These are phyloP conservation scores for Trichoderma aggressivum DNA, from an alignment of 2,329 filamentous ascomycete genomes.

Conservation along the genomic window DNA sequence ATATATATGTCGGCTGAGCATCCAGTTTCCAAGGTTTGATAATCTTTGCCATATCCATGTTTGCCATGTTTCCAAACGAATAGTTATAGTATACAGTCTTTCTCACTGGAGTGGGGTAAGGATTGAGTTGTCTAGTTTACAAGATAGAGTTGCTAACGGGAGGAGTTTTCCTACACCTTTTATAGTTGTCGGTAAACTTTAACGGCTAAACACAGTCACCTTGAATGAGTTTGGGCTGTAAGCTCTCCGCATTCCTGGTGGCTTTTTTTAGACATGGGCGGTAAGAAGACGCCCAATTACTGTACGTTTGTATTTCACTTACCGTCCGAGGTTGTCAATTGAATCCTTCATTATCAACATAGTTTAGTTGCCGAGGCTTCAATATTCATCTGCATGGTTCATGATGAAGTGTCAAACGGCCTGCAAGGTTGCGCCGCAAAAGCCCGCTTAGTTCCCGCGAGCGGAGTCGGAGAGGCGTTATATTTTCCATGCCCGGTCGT, in stretches of 20 bases:
- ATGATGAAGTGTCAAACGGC: not conserved
- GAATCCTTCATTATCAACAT: not conserved
- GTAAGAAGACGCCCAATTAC: not conserved
- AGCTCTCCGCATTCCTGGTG: not conserved
- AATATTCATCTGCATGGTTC: not conserved
- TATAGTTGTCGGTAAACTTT: not conserved
- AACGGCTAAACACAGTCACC: not conserved
- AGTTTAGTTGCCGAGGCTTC: not conserved
- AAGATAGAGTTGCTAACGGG: not conserved
- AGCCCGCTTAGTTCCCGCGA: not conserved
- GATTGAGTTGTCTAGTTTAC: not conserved
- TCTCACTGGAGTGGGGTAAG: not conserved
- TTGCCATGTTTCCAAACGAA: not conserved
- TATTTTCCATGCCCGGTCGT: not conserved
- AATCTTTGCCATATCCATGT: conserved; percentile 1
- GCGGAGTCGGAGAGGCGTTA: not conserved
- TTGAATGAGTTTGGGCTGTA: not conserved
- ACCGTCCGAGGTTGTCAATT: too few relatives aligned
- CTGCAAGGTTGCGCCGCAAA: not conserved
- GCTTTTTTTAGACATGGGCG: not conserved
- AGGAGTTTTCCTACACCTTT: not conserved
- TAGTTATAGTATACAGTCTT: not conserved
- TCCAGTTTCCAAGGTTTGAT: conserved; percentile 25
- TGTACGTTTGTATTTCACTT: not conserved
- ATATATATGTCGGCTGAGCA: conserved; percentile 28